Evolutionary conservation across 1,284 basidiomycete genomes (phyloP).

Genomic region (Stereum hirsutum): DNA sequence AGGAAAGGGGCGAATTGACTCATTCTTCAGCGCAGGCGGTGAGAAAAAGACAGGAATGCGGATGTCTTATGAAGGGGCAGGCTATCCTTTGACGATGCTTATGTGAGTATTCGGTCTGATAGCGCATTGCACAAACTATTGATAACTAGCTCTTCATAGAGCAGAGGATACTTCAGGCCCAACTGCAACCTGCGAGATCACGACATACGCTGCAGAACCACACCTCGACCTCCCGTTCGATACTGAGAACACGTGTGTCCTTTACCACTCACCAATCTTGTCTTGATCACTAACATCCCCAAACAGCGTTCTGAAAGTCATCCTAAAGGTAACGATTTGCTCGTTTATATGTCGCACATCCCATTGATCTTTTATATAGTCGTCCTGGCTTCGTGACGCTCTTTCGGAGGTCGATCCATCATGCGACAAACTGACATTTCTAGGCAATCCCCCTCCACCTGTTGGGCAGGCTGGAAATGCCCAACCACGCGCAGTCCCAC

Average conservation of each 20-base stretch:
- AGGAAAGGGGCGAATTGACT: conserved; percentile 30
- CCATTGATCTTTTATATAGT: conserved; percentile 32
- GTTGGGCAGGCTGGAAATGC: conserved; percentile 18
- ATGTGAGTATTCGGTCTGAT: conserved; percentile 50
- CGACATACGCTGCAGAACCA: conserved; percentile 79
- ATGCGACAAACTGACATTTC: conserved; percentile 75
- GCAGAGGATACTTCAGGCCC: conserved; percentile 80
- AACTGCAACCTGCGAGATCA: conserved; percentile 83
- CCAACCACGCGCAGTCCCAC: conserved; percentile 8
- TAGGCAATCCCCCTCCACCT: conserved; percentile 58
- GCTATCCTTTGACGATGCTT: conserved; percentile 71
- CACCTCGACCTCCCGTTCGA: conserved; percentile 77
- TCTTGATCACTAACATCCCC: conserved; percentile 8
- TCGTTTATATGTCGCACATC: background rate
- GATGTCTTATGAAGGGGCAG: conserved; percentile 73
- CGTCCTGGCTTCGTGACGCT: conserved; percentile 87
- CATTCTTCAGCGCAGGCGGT: conserved; percentile 39
- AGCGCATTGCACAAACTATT: background rate
- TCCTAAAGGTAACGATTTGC: conserved; percentile 60
- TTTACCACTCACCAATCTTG: background rate
- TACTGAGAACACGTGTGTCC: conserved; percentile 49
- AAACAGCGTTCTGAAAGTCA: conserved; percentile 67
- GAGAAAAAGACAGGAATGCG: conserved; percentile 77
- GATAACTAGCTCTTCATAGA: conserved; percentile 29
- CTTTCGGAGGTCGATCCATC: conserved; percentile 84